phyloP scores from a whole-genome alignment of 352 stramenopile genomes.

The Thraustochytrium sp. region DNA sequence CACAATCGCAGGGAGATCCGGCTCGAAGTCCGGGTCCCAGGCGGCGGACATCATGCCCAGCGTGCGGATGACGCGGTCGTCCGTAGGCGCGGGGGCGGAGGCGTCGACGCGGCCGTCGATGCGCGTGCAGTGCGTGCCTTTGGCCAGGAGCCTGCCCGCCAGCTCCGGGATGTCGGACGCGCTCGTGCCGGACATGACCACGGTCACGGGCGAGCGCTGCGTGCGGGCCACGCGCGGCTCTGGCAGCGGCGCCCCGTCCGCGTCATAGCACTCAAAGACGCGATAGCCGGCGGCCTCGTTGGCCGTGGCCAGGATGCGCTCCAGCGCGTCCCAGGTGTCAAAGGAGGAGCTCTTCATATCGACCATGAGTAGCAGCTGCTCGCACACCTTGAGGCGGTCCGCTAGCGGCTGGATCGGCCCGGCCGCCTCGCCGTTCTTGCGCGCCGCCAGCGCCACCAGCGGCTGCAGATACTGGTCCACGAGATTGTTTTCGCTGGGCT shows the following conservation, averaged over 20 bases:
- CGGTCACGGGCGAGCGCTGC: background rate
- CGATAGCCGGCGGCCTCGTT: background rate
- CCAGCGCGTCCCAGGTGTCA: slow-evolving; percentile 1
- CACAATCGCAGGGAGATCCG: background rate
- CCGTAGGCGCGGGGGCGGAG: background rate
- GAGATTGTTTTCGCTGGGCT: background rate
- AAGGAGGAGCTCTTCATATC: slow-evolving; percentile 21
- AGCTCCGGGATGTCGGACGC: background rate
- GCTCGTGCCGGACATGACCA: background rate
- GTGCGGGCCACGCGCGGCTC: background rate
- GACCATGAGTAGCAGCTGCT: slow-evolving; percentile 1
- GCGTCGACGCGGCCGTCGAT: slow-evolving; percentile 1
- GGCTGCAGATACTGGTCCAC: background rate
- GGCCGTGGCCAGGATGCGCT: background rate
- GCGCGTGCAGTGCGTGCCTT: background rate
- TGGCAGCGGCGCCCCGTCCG: background rate
- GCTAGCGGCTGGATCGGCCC: slow-evolving; percentile 20
- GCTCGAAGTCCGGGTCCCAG: background rate
- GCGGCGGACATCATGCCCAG: slow-evolving; percentile 2
- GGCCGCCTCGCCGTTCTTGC: background rate
- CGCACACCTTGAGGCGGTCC: background rate
- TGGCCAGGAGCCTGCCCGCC: background rate
- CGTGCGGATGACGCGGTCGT: background rate
- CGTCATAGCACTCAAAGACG: slow-evolving; percentile 33
- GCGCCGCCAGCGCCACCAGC: background rate